phyloP scores from a whole-genome alignment of 2,329 filamentous ascomycete species.

The Proliferodiscus dingleyae region DNA sequence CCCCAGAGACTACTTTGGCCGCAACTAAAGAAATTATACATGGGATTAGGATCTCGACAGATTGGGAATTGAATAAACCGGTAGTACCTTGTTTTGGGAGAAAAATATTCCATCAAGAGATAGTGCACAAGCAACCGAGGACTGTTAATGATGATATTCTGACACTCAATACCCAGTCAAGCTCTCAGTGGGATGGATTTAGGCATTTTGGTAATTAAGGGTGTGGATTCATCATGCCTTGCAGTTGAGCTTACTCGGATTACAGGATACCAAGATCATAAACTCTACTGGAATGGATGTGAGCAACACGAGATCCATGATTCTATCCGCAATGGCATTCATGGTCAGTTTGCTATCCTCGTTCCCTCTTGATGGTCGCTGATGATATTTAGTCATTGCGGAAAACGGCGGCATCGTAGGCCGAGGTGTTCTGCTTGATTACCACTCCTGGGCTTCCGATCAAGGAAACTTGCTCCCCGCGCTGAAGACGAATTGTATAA shows the following conservation, averaged over 20 bases:
- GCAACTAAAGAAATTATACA: constrained; percentile 38
- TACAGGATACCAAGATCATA: constrained; percentile 30
- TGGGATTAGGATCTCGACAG: constrained; percentile 38
- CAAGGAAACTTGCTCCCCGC: constrained; percentile 53
- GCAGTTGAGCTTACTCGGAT: too few species aligned
- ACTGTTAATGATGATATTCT: constrained; percentile 25
- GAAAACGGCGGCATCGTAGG: constrained; percentile 44
- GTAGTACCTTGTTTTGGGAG: constrained; percentile 28
- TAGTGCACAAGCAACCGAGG: constrained; percentile 21
- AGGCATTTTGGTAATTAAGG: constrained; percentile 33
- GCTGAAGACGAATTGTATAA: constrained; percentile 36
- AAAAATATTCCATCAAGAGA: constrained; percentile 27
- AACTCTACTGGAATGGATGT: constrained; percentile 33
- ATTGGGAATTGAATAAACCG: constrained; percentile 24
- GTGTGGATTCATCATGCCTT: too few species aligned
- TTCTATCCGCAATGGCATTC: constrained; percentile 22
- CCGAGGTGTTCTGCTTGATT: constrained; percentile 50
- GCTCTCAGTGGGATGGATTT: constrained; percentile 42
- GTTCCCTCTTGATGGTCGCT: background rate
- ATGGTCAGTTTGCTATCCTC: constrained; percentile 17
- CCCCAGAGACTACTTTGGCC: constrained; percentile 35
- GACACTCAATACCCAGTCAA: constrained; percentile 41
- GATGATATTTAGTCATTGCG: constrained; percentile 31
- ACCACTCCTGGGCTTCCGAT: constrained; percentile 49
- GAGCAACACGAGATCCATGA: constrained; percentile 25